Evolutionary conservation across 768 basidiomycete genomes (phyloP).

Genomic region (Phylloporus sp.): DNA sequence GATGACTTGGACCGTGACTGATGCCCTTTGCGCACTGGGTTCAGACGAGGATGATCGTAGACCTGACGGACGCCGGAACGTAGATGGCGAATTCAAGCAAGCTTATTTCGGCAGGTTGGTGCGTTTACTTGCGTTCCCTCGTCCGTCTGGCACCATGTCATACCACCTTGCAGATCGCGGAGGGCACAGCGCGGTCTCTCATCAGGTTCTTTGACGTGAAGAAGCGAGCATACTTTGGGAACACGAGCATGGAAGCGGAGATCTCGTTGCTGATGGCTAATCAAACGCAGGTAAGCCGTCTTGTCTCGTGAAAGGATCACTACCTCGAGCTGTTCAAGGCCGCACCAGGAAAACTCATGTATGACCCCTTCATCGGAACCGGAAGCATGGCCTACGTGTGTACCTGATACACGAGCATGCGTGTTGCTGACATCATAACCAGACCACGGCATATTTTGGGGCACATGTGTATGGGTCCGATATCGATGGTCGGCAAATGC

Average conservation of each 20-base stretch:
- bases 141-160: neutral
- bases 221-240: slow-evolving; percentile 85
- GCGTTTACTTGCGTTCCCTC: slow-evolving; percentile 28
- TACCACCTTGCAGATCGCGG: slow-evolving; percentile 38
- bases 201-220: slow-evolving; percentile 79
- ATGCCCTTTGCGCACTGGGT: neutral
- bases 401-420: slow-evolving; percentile 4
- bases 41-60: slow-evolving; percentile 50
- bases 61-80: slow-evolving; percentile 46
- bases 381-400: slow-evolving; percentile 85
- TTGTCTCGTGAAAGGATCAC: neutral
- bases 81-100: slow-evolving; percentile 62
- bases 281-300: slow-evolving; percentile 71
- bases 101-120: slow-evolving; percentile 89
- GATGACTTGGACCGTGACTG: neutral
- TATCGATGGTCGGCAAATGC: slow-evolving; percentile 96
- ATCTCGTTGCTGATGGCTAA: slow-evolving; percentile 95
- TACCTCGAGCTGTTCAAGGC: slow-evolving; percentile 45
- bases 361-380: slow-evolving; percentile 94
- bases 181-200: slow-evolving; percentile 65
- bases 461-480: slow-evolving; percentile 86
- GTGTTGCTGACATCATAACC: neutral
- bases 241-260: slow-evolving; percentile 97
- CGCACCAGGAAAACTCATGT: slow-evolving; percentile 81
- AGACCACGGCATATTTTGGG: slow-evolving; percentile 88